phyloP scores from a whole-genome alignment of 306 rosid species.

The Pterocarpus macrocarpus region DNA sequence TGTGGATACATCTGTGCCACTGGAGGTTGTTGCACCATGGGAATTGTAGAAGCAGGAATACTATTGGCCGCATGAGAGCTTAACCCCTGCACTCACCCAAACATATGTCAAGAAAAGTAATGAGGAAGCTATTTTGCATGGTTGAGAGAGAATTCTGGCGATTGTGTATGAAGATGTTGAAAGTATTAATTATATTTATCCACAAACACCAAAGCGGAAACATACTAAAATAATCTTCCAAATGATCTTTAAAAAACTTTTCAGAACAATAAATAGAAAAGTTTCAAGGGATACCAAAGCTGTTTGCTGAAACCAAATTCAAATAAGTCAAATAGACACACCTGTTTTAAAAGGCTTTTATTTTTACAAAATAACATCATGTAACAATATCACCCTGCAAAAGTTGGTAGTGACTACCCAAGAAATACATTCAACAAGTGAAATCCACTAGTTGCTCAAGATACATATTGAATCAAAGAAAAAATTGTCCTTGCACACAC shows the following conservation, averaged over 20 bases:
- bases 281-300: too few species aligned
- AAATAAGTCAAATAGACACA: too few species aligned
- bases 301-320: neutral
- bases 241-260: neutral
- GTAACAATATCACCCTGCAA: too few species aligned
- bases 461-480: constrained; percentile 7
- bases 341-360: too few species aligned
- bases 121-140: constrained; percentile 4
- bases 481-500: neutral
- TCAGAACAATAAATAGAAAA: neutral
- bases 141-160: neutral
- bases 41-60: constrained; percentile 72
- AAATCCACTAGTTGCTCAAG: constrained; percentile 15
- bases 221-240: neutral
- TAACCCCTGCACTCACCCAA: constrained; percentile 63
- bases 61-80: constrained; percentile 64
- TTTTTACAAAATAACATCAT: too few species aligned
- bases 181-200: constrained; percentile 1
- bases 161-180: constrained; percentile 7
- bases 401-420: neutral
- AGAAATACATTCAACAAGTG: constrained; percentile 8
- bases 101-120: constrained; percentile 20
- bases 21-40: constrained; percentile 84
- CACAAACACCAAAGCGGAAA: constrained; percentile 22
- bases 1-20: constrained; percentile 98